A percentile compares a stretch with the other conserved stretches of the same genome.
Evolutionary conservation across 495 filamentous ascomycete genomes (phyloP).

Genomic region (Penicillium ochrochloron): DNA sequence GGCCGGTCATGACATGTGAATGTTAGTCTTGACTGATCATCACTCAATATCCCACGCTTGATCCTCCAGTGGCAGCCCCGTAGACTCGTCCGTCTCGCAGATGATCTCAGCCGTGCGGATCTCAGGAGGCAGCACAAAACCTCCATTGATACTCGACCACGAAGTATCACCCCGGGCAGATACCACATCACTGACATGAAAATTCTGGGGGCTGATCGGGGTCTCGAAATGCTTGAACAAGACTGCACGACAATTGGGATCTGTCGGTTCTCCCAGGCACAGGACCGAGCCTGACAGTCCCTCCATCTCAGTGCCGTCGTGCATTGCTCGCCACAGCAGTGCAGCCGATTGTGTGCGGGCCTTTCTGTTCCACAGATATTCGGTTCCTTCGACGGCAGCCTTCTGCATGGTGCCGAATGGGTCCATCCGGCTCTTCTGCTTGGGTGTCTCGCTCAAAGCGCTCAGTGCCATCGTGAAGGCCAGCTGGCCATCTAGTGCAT

Average conservation of each 20-base stretch:
- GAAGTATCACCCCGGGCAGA: slow-evolving; percentile 13
- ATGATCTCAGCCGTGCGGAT: slow-evolving; percentile 21
- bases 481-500: slow-evolving; percentile 20
- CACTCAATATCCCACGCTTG: slow-evolving; percentile 20
- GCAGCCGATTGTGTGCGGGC: slow-evolving; percentile 20
- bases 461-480: slow-evolving; percentile 22
- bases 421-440: slow-evolving; percentile 7
- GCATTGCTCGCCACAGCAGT: slow-evolving; percentile 24
- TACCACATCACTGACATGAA: neutral
- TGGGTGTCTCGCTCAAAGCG: neutral
- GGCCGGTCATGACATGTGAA: no score
- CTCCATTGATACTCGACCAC: slow-evolving; percentile 21
- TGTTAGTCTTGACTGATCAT: neutral
- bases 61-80: slow-evolving; percentile 4
- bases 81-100: slow-evolving; percentile 14
- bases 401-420: slow-evolving; percentile 21
- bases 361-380: slow-evolving; percentile 26
- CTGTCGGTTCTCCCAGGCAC: slow-evolving; percentile 19
- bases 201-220: slow-evolving; percentile 18
- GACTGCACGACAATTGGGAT: slow-evolving; percentile 21
- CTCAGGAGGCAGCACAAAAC: slow-evolving; percentile 23
- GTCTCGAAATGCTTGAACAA: slow-evolving; percentile 26
- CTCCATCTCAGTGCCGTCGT: slow-evolving; percentile 23
- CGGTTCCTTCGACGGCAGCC: slow-evolving; percentile 22
- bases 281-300: slow-evolving; percentile 21